Evolutionary conservation across 345 rosid species (phyloP), one percentile per base, ranked within the genome.

Genomic region (Eucalyptus marginata): DNA sequence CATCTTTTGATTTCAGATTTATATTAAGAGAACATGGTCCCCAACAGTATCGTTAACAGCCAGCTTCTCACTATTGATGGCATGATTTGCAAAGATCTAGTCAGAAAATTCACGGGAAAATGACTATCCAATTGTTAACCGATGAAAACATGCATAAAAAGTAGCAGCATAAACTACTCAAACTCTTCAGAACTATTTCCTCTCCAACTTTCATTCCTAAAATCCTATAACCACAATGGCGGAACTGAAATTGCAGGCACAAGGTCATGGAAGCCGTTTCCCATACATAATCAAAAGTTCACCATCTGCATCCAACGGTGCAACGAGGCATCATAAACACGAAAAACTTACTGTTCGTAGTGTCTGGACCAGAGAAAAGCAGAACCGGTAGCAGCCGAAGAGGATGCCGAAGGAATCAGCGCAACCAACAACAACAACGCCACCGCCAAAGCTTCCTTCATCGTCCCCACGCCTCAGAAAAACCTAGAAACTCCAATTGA

Each of bases 281-380:
- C 83, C 47, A 36, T 3, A 20, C 8, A 20, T 18, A 22, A 36
- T 40, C 8, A 76, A 76, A 76, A 5, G 6, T 76, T 36, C 83
- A 76, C 27, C 4, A 44, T 20, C 83, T 36, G 46, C 12, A 76
- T 76, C 25, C 8, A 40, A 20, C 20, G 83, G 83, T 3, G 5
- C 13, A 8, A 36, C 2, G 18, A 68, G 13, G 43, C 80, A 68
- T 33, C 43, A 68, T 5, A 68, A 40, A 36, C 83, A 18, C 13
- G 27, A 76, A 36, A 36, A 76, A 76, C 92, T 46, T 91, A 93
- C 96, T 68, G 86, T 64, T 89, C 68, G 51, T 52, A 89, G 91
- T 91, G 95, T 56, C 97, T 94, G 89, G 98, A 95, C 99, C 99
- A 98, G 25, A 98, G 91, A 88, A 97, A 94, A 89, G 98, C 99